phyloP scores from a whole-genome alignment of 192 early-diverging fungal species.

The Coemansia guatemalensis region DNA sequence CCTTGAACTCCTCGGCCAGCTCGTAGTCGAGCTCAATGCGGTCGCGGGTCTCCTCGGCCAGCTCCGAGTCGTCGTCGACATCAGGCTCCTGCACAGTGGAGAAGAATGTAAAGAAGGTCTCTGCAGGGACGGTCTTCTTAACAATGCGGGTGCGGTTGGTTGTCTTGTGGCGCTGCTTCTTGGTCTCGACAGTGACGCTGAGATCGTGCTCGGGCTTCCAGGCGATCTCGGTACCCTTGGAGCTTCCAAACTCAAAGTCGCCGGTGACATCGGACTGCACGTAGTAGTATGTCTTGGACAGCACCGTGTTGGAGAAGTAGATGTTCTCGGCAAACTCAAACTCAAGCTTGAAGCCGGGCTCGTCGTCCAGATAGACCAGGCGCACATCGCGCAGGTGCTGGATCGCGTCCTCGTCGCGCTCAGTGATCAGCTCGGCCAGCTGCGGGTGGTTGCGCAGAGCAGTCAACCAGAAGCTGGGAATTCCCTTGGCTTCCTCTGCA shows the following conservation, averaged over 20 bases:
- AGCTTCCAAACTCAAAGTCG: conserved; percentile 88
- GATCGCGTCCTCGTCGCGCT: conserved; percentile 85
- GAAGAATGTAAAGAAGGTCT: conserved; percentile 99
- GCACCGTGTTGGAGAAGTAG: conserved; percentile 82
- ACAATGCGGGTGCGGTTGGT: conserved; percentile 98
- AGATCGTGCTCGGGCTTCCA: conserved; percentile 99
- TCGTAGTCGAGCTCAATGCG: conserved; percentile 94
- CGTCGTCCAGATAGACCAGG: conserved; percentile 74
- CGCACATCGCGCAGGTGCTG: conserved; percentile 90
- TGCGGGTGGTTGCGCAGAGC: conserved; percentile 82
- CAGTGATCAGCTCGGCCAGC: conserved; percentile 83
- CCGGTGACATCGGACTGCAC: conserved; percentile 77
- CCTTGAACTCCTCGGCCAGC: conserved; percentile 97
- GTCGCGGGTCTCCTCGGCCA: conserved; percentile 77
- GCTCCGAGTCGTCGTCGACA: conserved; percentile 69
- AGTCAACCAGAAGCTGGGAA: conserved; percentile 98
- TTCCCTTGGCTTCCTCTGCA: conserved; percentile 57
- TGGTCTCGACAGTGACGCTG: conserved; percentile 90
- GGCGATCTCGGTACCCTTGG: conserved; percentile 85
- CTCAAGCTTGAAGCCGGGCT: conserved; percentile 93
- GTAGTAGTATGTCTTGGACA: conserved; percentile 95
- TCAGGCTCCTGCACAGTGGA: conserved; percentile 72
- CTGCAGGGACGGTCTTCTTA: conserved; percentile 94
- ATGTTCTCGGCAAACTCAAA: conserved; percentile 90
- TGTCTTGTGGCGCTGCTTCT: conserved; percentile 98